Conservation (phyloP, 768 basidiomycete genomes). For the Mycena rosella region DNA sequence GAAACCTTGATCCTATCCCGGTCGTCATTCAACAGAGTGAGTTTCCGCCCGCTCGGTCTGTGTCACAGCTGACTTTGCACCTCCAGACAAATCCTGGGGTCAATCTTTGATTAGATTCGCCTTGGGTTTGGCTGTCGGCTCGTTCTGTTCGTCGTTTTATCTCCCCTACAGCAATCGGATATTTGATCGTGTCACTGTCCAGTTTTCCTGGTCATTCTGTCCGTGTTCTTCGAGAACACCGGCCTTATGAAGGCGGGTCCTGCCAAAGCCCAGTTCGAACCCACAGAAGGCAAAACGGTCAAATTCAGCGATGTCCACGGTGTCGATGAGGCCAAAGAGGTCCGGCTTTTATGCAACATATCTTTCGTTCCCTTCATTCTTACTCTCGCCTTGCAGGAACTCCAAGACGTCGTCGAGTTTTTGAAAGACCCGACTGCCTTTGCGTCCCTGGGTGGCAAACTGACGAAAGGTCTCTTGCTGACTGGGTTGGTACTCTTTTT, state of each 20-base stretch:
- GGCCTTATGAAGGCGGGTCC: constrained; percentile 93
- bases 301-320: constrained; percentile 98
- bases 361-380: constrained; percentile 15
- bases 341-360: constrained; percentile 43
- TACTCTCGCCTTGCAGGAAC: constrained; percentile 65
- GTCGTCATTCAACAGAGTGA: constrained; percentile 87
- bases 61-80: not conserved
- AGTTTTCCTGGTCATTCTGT: constrained; percentile 89
- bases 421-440: constrained; percentile 94
- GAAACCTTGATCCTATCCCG: constrained; percentile 73
- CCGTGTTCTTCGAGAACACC: constrained; percentile 92
- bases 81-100: constrained; percentile 36
- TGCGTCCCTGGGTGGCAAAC: constrained; percentile 90
- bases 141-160: constrained; percentile 69
- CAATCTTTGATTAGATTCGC: constrained; percentile 67
- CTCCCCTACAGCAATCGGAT: not conserved
- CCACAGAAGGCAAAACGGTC: constrained; percentile 82
- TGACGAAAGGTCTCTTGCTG: constrained; percentile 93
- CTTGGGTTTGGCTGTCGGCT: constrained; percentile 64
- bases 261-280: constrained; percentile 86
- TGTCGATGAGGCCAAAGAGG: constrained; percentile 96
- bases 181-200: constrained; percentile 3
- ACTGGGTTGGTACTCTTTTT: constrained; percentile 70
- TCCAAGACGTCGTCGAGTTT: constrained; percentile 95
- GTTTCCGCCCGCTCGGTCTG: constrained; percentile 42